Evolutionary conservation across 108 stramenopile species (phyloP).

Genomic region (Conticribra guillardii): DNA sequence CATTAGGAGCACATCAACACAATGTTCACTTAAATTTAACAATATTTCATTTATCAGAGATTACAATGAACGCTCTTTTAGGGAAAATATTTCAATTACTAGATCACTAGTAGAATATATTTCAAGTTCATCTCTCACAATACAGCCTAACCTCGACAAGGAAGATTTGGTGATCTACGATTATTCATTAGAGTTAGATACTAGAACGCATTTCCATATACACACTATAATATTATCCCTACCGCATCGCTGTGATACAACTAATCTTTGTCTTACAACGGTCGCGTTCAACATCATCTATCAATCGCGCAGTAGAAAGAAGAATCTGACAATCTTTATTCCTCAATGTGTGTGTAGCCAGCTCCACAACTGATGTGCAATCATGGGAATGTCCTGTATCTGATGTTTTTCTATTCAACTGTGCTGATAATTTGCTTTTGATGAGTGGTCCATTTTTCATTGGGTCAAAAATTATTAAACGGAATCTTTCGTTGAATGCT

Average conservation of each 20-base stretch:
- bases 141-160: too few relatives aligned
- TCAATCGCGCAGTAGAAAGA: slow-evolving; percentile 17
- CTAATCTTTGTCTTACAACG: slow-evolving; percentile 23
- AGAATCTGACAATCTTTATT: slow-evolving; percentile 46
- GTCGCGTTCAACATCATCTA: slow-evolving; percentile 23
- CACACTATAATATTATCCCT: not conserved
- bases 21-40: not conserved
- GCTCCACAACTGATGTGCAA: slow-evolving; percentile 25
- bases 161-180: too few relatives aligned
- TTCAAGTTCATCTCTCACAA: too few relatives aligned
- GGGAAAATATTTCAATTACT: too few relatives aligned
- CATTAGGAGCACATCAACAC: not conserved
- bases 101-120: too few relatives aligned
- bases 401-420: not conserved
- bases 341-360: slow-evolving; percentile 25
- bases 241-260: slow-evolving; percentile 17
- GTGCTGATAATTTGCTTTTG: slow-evolving; percentile 9
- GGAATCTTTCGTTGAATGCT: not conserved
- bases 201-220: not conserved
- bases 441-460: slow-evolving; percentile 35
- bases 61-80: not conserved
- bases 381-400: slow-evolving; percentile 11
- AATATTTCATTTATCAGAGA: not conserved
- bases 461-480: slow-evolving; percentile 74
- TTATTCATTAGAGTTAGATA: too few relatives aligned